Evolutionary conservation across 1,284 basidiomycete species (phyloP).

Genomic region (Pseudozyma thailandica): DNA sequence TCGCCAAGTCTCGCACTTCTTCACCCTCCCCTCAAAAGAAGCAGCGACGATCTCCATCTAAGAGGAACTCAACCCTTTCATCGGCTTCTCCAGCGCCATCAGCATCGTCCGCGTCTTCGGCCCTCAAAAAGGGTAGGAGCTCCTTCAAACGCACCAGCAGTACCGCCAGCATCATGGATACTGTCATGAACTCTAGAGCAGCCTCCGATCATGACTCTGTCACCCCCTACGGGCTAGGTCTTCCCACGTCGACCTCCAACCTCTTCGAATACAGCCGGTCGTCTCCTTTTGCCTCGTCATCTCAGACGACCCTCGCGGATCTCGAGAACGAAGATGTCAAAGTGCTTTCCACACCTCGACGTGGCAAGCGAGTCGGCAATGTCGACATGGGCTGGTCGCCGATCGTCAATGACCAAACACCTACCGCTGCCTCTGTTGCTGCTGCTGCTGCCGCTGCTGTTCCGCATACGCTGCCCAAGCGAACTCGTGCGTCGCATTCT

Average conservation of each 20-base stretch:
- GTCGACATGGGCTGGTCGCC: constrained; percentile 56
- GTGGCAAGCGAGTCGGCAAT: constrained; percentile 47
- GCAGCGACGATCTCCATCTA: constrained; percentile 30
- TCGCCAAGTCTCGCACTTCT: constrained; percentile 21
- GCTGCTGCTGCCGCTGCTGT: constrained; percentile 12
- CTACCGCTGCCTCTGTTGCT: constrained; percentile 19
- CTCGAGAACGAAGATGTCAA: constrained; percentile 29
- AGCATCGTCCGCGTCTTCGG: neutral
- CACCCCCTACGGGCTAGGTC: constrained; percentile 3
- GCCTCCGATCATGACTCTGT: constrained; percentile 39
- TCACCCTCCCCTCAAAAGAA: constrained; percentile 46
- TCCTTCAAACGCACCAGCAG: constrained; percentile 40
- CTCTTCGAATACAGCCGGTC: constrained; percentile 25
- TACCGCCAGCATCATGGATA: constrained; percentile 48
- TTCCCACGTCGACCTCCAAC: constrained; percentile 7
- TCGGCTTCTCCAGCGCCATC: constrained; percentile 9
- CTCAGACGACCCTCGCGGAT: constrained; percentile 43
- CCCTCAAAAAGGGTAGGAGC: constrained; percentile 14
- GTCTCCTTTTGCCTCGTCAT: constrained; percentile 40
- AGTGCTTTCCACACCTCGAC: constrained; percentile 44
- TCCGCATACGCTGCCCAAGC: constrained; percentile 40
- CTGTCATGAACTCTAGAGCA: constrained; percentile 47
- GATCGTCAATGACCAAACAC: constrained; percentile 21
- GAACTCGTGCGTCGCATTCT: constrained; percentile 6
- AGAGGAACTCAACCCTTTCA: constrained; percentile 13